These are phyloP conservation scores for Euphorbia celastroides DNA, from an alignment of 441 rosid genomes.

Conservation along the genomic window DNA sequence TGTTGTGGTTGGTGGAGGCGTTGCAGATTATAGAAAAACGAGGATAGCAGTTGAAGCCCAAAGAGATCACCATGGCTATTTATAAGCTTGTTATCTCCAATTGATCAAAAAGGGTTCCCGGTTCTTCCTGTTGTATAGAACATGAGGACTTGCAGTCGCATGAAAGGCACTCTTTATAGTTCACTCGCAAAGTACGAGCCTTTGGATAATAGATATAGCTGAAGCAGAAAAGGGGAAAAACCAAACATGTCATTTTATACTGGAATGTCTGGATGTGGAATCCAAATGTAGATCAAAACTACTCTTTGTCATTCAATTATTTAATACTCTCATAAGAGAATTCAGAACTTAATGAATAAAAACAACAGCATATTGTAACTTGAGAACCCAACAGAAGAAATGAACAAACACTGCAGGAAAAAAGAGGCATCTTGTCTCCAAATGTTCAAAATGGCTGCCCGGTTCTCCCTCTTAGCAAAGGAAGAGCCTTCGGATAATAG, in stretches of 20 bases:
- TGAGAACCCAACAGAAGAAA: too few species aligned
- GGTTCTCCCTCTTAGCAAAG: too few species aligned
- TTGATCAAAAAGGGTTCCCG: neutral
- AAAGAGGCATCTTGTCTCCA: too few species aligned
- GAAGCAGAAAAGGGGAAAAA: too few species aligned
- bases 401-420: too few species aligned
- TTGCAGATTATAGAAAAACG: slow-evolving; percentile 34
- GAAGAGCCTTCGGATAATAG: too few species aligned
- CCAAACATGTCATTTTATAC: neutral
- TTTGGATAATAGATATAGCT: neutral
- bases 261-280: neutral
- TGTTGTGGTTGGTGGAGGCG: slow-evolving; percentile 20
- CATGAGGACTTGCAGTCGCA: neutral
- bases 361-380: too few species aligned
- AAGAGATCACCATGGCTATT: slow-evolving; percentile 33
- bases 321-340: too few species aligned
- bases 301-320: too few species aligned
- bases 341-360: too few species aligned
- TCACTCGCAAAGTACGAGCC: neutral
- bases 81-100: neutral
- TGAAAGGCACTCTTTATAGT: neutral
- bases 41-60: slow-evolving; percentile 21
- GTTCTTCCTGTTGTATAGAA: slow-evolving; percentile 1
- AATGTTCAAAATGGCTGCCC: too few species aligned
- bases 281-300: too few species aligned